Evolutionary conservation across 441 rosid genomes (phyloP), one percentile per base, ranked within the genome.

Genomic region (Adansonia madagascariensis): DNA sequence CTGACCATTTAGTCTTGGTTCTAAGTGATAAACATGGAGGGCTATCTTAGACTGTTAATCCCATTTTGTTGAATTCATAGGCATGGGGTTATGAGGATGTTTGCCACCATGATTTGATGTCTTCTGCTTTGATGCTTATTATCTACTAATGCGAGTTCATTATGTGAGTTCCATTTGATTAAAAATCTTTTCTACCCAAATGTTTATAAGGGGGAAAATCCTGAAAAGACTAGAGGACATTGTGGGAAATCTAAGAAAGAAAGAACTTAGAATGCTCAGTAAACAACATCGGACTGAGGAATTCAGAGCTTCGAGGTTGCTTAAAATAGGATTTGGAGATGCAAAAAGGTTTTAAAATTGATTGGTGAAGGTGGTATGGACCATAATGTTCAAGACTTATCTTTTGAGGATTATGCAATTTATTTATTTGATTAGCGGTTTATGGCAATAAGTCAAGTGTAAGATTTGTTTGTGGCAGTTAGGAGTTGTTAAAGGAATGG

Each of bases 361-460:
- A 53, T 71, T 11, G 15, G 46, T 17, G 18, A 71, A 17, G 2
- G 27, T 15, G 31, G 10, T 53, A 53, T 10, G 18, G 9, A 44
- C 31, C 20, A 53, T 53, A 15, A 53, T 71, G 2, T 71, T 70
- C 61, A 70, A 27, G 57, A 49, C 24, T 61, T 50, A 49, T 71
- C 9, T 71, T 50, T 50, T 3, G 7, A 27, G 60, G 20, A 52
- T 50, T 52, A 35, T 44, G 53, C 53, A 66, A 66, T 44, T 43
- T 65, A n/a, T 71, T 70, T 52, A n/a, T 46, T 67, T 67, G 18
- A 68, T 68, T 68, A 2, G 57, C 6, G 9, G 73, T 47, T 8
- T 47, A 46, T 22, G 39, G n/a, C 22, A 17, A 46, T 22, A 17
- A 20, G 27, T 17, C 7, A 63, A 63, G 73, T 47, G 41, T 20